phyloP scores from a whole-genome alignment of 2,329 filamentous ascomycete species.

The Monosporascus sp. region DNA sequence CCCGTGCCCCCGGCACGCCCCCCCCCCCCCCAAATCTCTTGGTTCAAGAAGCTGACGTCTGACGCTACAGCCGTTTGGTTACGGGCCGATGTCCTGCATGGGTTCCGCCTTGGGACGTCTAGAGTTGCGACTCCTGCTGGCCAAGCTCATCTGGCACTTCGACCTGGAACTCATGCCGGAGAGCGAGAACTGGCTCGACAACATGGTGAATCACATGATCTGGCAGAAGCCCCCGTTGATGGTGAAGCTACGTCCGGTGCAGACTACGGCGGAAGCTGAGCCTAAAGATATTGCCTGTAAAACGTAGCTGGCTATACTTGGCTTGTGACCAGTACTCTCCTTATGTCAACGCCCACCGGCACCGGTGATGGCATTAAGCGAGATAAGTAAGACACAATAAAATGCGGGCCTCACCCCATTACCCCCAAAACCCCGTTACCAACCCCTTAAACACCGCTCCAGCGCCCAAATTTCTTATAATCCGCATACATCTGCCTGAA shows the following conservation, averaged over 20 bases:
- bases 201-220: slow-evolving; percentile 25
- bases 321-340: not conserved
- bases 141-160: slow-evolving; percentile 31
- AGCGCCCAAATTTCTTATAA: slow-evolving; percentile 60
- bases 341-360: too few relatives aligned
- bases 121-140: slow-evolving; percentile 30
- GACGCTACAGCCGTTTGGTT: slow-evolving; percentile 9
- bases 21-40: too few relatives aligned
- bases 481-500: slow-evolving; percentile 53
- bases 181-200: slow-evolving; percentile 31
- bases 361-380: too few relatives aligned
- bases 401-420: too few relatives aligned
- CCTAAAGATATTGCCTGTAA: not conserved
- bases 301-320: not conserved
- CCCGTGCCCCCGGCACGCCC: too few relatives aligned
- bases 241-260: slow-evolving; percentile 14
- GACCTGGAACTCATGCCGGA: slow-evolving; percentile 28
- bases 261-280: not conserved
- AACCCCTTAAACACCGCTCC: slow-evolving; percentile 48
- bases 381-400: too few relatives aligned
- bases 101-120: slow-evolving; percentile 24
- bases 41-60: slow-evolving; percentile 1
- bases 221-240: slow-evolving; percentile 28
- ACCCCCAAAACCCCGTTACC: not conserved
- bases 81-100: slow-evolving; percentile 13